Evolutionary conservation across 2,329 filamentous ascomycete species (phyloP).

Genomic region (Drechslerella dactyloides): DNA sequence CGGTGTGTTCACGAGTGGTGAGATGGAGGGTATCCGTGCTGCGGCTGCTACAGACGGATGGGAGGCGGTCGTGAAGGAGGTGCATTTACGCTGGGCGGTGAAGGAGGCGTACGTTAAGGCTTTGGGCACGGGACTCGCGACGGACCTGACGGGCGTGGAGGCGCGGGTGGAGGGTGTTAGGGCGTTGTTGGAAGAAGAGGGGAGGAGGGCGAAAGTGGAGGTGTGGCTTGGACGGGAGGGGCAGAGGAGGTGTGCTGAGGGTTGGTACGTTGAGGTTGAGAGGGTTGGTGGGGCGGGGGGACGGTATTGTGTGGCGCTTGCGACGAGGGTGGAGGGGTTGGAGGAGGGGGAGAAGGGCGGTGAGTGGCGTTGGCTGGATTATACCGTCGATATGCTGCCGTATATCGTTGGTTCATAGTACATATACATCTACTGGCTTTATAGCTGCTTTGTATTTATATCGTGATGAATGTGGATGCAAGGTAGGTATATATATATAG

Average conservation of each 20-base stretch:
- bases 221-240: slow-evolving; percentile 43
- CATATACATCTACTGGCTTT: no score
- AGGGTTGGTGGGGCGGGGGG: slow-evolving; percentile 48
- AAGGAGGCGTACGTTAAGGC: slow-evolving; percentile 55
- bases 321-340: slow-evolving; percentile 38
- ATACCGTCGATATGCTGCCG: slow-evolving; percentile 41
- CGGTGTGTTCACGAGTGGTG: slow-evolving; percentile 52
- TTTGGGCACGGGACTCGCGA: slow-evolving; percentile 53
- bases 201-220: slow-evolving; percentile 35
- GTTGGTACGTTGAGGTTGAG: slow-evolving; percentile 51
- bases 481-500: background rate
- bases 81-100: slow-evolving; percentile 54
- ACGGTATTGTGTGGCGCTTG: slow-evolving; percentile 35
- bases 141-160: slow-evolving; percentile 53
- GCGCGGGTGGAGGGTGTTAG: slow-evolving; percentile 50
- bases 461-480: no score
- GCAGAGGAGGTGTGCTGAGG: slow-evolving; percentile 21
- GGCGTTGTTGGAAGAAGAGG: slow-evolving; percentile 21
- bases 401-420: no score
- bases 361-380: slow-evolving; percentile 52
- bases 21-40: slow-evolving; percentile 43
- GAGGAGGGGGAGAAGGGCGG: slow-evolving; percentile 46
- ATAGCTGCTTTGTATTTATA: background rate
- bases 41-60: slow-evolving; percentile 1
- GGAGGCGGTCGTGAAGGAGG: slow-evolving; percentile 42